A percentile compares a stretch with the other conserved stretches of the same genome.
Evolutionary conservation across 345 rosid species (phyloP).

Genomic region (Garcia nutans): DNA sequence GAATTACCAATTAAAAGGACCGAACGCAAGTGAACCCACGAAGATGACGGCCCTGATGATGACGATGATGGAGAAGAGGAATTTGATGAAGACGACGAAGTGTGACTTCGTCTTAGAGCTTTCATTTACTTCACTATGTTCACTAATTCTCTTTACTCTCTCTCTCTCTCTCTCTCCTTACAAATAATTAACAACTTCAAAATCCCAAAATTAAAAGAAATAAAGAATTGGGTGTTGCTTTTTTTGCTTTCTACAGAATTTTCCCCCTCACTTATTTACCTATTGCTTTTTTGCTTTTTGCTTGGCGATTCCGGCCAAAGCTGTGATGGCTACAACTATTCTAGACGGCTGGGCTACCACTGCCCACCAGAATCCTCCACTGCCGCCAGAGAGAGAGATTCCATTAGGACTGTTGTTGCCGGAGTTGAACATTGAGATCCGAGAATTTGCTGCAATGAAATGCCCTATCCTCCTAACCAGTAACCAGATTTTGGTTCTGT

Average conservation of each 20-base stretch:
- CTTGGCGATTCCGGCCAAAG: constrained; percentile 38
- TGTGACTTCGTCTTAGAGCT: constrained; percentile 80
- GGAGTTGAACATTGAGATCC: constrained; percentile 25
- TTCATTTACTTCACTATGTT: constrained; percentile 52
- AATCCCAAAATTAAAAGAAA: too few relatives aligned
- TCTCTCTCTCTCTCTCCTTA: too few relatives aligned
- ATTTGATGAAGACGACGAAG: constrained; percentile 60
- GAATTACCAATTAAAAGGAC: constrained; percentile 38
- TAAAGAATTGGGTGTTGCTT: too few relatives aligned
- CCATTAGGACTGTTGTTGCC: constrained; percentile 14
- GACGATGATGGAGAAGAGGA: constrained; percentile 46
- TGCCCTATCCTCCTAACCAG: constrained; percentile 6
- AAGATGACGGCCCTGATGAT: too few relatives aligned
- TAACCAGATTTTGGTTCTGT: too few relatives aligned
- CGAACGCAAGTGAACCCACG: constrained; percentile 4
- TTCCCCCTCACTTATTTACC: constrained; percentile 29
- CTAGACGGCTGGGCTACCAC: constrained; percentile 24
- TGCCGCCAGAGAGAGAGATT: constrained; percentile 41
- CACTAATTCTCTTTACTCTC: too few relatives aligned
- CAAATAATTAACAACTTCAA: too few relatives aligned
- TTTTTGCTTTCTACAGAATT: too few relatives aligned
- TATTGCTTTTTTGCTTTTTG: constrained; percentile 6
- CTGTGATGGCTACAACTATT: constrained; percentile 41
- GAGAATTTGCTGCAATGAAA: background rate
- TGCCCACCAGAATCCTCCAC: constrained; percentile 43